Conservation (phyloP, 2,329 filamentous ascomycete species). For the Pyrenochaeta sp. region DNA sequence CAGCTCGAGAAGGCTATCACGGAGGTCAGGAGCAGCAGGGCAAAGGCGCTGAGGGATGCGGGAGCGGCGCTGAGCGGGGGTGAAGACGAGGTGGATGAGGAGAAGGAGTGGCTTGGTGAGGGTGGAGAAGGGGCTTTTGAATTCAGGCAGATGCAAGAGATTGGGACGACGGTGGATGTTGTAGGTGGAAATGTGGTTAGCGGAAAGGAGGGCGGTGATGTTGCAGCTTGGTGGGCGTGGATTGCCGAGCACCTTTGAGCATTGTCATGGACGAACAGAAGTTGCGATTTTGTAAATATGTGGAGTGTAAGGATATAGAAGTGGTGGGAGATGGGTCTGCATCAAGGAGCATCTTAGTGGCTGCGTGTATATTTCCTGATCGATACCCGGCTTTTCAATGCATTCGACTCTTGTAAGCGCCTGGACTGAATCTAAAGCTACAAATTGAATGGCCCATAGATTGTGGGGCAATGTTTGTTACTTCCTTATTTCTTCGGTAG, state of each 20-base stretch:
- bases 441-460: no score
- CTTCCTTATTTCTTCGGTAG: no score
- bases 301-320: not conserved
- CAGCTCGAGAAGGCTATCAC: conserved; percentile 83
- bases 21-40: conserved; percentile 75
- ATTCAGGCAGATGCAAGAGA: conserved; percentile 84
- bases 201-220: conserved; percentile 69
- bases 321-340: not conserved
- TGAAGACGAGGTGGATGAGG: conserved; percentile 66
- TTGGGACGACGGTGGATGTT: conserved; percentile 80
- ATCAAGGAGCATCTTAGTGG: not conserved
- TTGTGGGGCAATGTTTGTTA: no score
- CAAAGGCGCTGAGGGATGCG: conserved; percentile 83
- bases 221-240: conserved; percentile 91
- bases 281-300: no score
- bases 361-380: no score
- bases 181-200: conserved; percentile 73
- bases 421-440: no score
- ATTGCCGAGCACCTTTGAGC: conserved; percentile 75
- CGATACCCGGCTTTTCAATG: no score
- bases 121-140: conserved; percentile 79
- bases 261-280: no score
- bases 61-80: conserved; percentile 72
- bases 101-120: conserved; percentile 80
- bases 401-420: no score